Evolutionary conservation across 2,329 filamentous ascomycete species (phyloP).

Genomic region (Chaetomiaceae sp.): DNA sequence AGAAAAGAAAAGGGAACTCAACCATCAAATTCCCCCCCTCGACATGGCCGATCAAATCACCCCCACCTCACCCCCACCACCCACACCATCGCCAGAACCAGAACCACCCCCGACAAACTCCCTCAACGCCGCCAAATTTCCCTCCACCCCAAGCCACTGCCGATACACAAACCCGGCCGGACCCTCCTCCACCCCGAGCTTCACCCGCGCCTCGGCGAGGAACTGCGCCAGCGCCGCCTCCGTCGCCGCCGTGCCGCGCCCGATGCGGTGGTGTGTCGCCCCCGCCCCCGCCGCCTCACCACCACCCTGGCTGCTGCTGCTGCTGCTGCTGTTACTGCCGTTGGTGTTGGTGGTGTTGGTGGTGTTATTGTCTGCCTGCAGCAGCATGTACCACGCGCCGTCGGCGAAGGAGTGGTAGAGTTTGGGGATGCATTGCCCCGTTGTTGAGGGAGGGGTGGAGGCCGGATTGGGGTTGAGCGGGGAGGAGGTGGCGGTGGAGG

Average conservation of each 20-base stretch:
- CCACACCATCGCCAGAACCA: too few species aligned
- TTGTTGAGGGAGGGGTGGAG: background rate
- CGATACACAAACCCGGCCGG: constrained; percentile 6
- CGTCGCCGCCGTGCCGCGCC: constrained; percentile 2
- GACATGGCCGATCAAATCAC: too few species aligned
- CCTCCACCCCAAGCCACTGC: constrained; percentile 2
- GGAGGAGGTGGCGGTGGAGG: background rate
- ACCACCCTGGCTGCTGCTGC: background rate
- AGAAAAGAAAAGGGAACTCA: too few species aligned
- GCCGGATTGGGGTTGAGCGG: background rate
- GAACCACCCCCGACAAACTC: background rate
- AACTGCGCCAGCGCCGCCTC: constrained; percentile 6
- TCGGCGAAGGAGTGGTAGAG: constrained; percentile 10
- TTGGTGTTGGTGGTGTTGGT: too few species aligned
- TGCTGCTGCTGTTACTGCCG: background rate
- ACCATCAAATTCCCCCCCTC: too few species aligned
- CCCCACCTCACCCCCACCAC: too few species aligned
- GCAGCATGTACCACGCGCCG: constrained; percentile 8
- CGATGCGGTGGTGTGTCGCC: constrained; percentile 2
- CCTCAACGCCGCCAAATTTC: background rate
- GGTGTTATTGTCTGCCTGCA: background rate
- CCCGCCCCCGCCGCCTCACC: background rate
- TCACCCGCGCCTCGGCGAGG: background rate
- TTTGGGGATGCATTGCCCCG: constrained; percentile 1
- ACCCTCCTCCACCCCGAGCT: background rate